Evolutionary conservation across 495 filamentous ascomycete genomes (phyloP).

Genomic region (Staphylotrichum tortipilum): DNA sequence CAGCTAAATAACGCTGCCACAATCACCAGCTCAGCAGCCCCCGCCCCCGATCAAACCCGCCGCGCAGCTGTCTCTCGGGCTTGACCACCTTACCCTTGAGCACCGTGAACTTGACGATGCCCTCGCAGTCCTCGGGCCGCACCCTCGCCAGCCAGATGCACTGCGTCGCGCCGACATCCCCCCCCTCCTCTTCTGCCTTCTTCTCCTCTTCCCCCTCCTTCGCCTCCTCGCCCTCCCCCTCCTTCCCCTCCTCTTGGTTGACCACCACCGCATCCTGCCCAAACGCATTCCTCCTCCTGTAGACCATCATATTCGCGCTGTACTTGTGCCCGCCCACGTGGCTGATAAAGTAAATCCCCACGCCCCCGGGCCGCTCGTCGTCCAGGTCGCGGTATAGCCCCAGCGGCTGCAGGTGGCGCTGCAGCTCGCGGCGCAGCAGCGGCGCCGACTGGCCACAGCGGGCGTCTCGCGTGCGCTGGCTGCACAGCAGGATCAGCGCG

Average conservation of each 20-base stretch:
- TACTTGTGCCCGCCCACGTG: conserved; percentile 96
- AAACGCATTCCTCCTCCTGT: conserved; percentile 58
- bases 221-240: conserved; percentile 10
- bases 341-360: conserved; percentile 90
- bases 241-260: conserved; percentile 9
- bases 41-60: conserved; percentile 77
- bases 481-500: conserved; percentile 85
- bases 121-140: conserved; percentile 86
- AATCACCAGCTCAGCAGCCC: conserved; percentile 77
- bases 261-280: conserved; percentile 39
- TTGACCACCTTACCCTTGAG: conserved; percentile 92
- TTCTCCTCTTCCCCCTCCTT: conserved; percentile 8
- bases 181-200: conserved; percentile 24
- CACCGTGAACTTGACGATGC: conserved; percentile 81
- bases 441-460: conserved; percentile 92
- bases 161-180: conserved; percentile 59
- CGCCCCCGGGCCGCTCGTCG: conserved; percentile 79
- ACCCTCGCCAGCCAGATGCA: conserved; percentile 93
- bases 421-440: conserved; percentile 74
- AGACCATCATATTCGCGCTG: conserved; percentile 84
- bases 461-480: conserved; percentile 84
- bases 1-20: too few species aligned
- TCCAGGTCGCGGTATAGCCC: conserved; percentile 80
- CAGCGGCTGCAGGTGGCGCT: conserved; percentile 75
- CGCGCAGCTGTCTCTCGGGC: conserved; percentile 70